Evolutionary conservation across 371 early-diverging fungal genomes (phyloP).

Genomic region (Mortierella sp.): DNA sequence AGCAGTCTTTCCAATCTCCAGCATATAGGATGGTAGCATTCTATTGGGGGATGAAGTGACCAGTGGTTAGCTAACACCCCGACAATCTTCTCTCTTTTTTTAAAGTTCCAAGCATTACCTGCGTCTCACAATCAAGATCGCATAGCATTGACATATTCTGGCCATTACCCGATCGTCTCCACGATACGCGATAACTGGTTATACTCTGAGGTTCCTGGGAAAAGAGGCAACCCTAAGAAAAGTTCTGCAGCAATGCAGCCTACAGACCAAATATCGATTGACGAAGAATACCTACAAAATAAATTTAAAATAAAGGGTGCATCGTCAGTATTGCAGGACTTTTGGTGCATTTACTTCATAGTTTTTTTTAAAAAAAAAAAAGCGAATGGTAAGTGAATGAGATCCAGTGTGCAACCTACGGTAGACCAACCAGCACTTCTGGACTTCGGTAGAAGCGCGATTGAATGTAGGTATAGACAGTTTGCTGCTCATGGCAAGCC

Average conservation of each 20-base stretch:
- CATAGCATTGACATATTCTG: neutral
- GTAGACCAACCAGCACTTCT: constrained; percentile 94
- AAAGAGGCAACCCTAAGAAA: constrained; percentile 89
- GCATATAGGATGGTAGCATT: constrained; percentile 86
- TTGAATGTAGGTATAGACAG: constrained; percentile 94
- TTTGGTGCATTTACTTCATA: neutral
- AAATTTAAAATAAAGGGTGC: neutral
- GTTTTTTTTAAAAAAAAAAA: too few relatives aligned
- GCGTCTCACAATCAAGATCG: neutral
- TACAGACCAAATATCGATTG: constrained; percentile 99
- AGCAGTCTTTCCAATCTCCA: constrained; percentile 83
- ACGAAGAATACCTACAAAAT: constrained; percentile 75
- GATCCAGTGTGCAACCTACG: constrained; percentile 56
- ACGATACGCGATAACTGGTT: constrained; percentile 89
- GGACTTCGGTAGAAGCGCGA: constrained; percentile 97
- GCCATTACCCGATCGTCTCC: constrained; percentile 79
- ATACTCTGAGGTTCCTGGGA: constrained; percentile 93
- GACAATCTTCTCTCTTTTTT: neutral
- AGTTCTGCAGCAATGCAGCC: constrained; percentile 99
- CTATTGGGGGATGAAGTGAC: constrained; percentile 33
- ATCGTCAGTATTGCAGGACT: neutral
- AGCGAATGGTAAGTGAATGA: too few relatives aligned
- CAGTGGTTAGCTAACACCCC: neutral
- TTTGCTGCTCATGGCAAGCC: constrained; percentile 88
- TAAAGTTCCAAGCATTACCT: constrained; percentile 21